These are phyloP conservation scores for Diaporthe eres DNA, from an alignment of 2,329 filamentous ascomycete genomes.

Conservation along the genomic window DNA sequence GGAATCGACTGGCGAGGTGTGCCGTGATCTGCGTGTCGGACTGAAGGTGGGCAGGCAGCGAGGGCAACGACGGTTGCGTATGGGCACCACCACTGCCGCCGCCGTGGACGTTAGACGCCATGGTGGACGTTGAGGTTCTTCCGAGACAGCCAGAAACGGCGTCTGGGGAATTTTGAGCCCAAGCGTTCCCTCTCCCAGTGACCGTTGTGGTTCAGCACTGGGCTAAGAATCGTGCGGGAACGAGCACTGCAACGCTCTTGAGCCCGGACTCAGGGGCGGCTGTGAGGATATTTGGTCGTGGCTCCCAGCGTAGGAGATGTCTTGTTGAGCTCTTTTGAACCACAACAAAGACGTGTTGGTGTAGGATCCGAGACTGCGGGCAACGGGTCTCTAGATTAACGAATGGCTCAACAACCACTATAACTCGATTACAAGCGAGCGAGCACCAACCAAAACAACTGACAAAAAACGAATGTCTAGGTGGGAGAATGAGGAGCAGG, in stretches of 20 bases:
- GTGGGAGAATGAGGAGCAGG: slow-evolving; percentile 38
- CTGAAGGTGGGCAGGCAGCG: slow-evolving; percentile 86
- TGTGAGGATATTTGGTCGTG: neutral
- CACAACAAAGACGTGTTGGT: slow-evolving; percentile 15
- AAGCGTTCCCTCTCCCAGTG: slow-evolving; percentile 17
- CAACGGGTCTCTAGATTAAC: slow-evolving; percentile 1
- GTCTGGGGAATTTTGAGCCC: slow-evolving; percentile 36
- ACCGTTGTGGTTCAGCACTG: slow-evolving; percentile 13
- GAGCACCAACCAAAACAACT: slow-evolving; percentile 22
- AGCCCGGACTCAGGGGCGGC: slow-evolving; percentile 2
- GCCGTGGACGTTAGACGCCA: slow-evolving; percentile 72
- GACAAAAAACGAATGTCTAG: slow-evolving; percentile 48
- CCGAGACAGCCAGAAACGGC: slow-evolving; percentile 47
- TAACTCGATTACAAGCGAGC: slow-evolving; percentile 35
- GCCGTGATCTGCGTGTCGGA: slow-evolving; percentile 77
- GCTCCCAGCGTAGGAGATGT: neutral
- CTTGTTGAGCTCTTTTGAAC: slow-evolving; percentile 11
- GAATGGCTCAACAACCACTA: slow-evolving; percentile 23
- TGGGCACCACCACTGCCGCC: slow-evolving; percentile 72
- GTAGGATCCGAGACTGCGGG: slow-evolving; percentile 11
- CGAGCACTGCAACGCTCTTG: slow-evolving; percentile 20
- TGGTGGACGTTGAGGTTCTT: slow-evolving; percentile 56
- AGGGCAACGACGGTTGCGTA: slow-evolving; percentile 88
- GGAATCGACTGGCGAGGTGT: slow-evolving; percentile 90
- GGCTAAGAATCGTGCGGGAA: neutral